phyloP scores from a whole-genome alignment of 441 rosid genomes.

The Pelargonium cotyledonis region DNA sequence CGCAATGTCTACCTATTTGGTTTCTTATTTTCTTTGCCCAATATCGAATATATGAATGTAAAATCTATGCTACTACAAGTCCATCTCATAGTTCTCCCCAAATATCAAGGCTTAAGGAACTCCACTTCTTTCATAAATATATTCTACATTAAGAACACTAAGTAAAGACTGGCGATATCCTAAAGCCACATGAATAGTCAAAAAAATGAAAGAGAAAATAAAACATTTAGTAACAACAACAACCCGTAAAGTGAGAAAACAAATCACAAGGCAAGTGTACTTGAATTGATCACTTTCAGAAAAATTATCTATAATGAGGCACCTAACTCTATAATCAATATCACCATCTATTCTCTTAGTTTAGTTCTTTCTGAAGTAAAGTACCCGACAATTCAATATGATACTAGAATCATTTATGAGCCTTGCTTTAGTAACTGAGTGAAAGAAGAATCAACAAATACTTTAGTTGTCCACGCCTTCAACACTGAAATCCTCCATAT shows the following conservation, averaged over 20 bases:
- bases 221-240: background rate
- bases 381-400: background rate
- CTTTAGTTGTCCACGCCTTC: background rate
- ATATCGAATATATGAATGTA: background rate
- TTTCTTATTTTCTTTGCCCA: background rate
- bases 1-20: background rate
- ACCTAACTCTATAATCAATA: background rate
- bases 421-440: no score
- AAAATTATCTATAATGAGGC: background rate
- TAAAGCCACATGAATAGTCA: background rate
- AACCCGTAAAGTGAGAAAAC: background rate
- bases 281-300: background rate
- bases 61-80: background rate
- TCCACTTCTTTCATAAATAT: background rate
- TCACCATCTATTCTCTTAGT: background rate
- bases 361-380: background rate
- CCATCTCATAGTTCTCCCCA: background rate
- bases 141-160: background rate
- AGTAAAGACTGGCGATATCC: background rate
- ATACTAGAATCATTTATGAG: background rate
- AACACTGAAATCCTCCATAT: background rate
- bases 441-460: no score
- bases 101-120: background rate
- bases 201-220: background rate
- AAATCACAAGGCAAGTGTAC: background rate